These are phyloP conservation scores for Pleurotus cornucopiae DNA, from an alignment of 768 basidiomycete genomes.

Conservation along the genomic window DNA sequence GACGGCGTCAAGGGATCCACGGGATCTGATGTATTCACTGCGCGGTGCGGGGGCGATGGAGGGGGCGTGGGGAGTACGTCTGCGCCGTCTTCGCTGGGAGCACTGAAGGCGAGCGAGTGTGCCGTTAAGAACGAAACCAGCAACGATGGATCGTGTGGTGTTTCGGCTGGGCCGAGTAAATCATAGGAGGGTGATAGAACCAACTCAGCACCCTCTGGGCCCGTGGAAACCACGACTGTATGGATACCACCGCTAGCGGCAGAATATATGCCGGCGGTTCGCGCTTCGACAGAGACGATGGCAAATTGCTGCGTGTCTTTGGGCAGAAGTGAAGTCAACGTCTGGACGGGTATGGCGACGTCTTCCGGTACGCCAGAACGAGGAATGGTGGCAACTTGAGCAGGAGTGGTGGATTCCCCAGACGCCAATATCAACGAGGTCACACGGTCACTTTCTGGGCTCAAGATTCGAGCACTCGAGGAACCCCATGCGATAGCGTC, in stretches of 20 bases:
- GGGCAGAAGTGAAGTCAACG: conserved; percentile 10
- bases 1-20: neutral
- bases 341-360: conserved; percentile 1
- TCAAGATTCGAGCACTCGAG: neutral
- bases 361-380: conserved; percentile 1
- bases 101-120: neutral
- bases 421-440: conserved; percentile 2
- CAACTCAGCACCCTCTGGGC: neutral
- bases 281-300: conserved; percentile 14
- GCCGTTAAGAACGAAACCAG: neutral
- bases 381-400: conserved; percentile 7
- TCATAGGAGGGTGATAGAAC: neutral
- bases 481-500: neutral
- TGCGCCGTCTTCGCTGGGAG: neutral
- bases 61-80: neutral
- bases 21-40: neutral
- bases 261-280: neutral
- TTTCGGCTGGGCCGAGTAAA: neutral
- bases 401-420: neutral
- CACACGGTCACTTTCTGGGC: neutral
- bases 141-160: neutral
- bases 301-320: conserved; percentile 11
- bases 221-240: neutral
- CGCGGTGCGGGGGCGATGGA: neutral
- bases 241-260: neutral